phyloP scores from a whole-genome alignment of 768 basidiomycete genomes.

The Panus rudis region DNA sequence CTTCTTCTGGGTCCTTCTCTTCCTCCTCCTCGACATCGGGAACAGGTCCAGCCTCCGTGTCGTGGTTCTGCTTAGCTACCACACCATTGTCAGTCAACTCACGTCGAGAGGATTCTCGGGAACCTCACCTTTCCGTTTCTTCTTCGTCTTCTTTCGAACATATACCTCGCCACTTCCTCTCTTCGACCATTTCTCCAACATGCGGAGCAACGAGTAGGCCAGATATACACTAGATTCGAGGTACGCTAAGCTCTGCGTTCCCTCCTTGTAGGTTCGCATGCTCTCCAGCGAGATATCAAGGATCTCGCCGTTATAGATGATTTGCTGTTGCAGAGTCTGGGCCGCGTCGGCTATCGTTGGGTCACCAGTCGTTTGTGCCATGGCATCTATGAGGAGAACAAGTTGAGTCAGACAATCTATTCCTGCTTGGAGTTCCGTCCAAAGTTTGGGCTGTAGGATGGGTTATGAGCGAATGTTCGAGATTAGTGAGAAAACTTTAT shows the following conservation, averaged over 20 bases:
- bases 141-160: constrained; percentile 57
- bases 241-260: constrained; percentile 72
- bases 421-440: constrained; percentile 92
- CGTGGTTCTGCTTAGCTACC: constrained; percentile 25
- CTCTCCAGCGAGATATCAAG: constrained; percentile 83
- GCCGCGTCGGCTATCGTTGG: constrained; percentile 65
- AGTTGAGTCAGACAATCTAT: constrained; percentile 92
- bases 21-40: constrained; percentile 68
- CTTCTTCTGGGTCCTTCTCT: constrained; percentile 49
- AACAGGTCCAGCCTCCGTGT: constrained; percentile 52
- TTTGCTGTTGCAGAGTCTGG: constrained; percentile 75
- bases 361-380: constrained; percentile 55
- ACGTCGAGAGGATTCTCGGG: not conserved
- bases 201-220: constrained; percentile 75
- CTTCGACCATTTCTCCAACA: constrained; percentile 87
- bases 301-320: constrained; percentile 93
- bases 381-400: constrained; percentile 79
- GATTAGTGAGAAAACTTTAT: constrained; percentile 7
- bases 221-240: constrained; percentile 83
- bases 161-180: constrained; percentile 60
- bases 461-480: not conserved
- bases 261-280: constrained; percentile 71
- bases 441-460: constrained; percentile 69
- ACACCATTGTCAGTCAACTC: not conserved
- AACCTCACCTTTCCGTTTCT: constrained; percentile 33